phyloP scores from a whole-genome alignment of 768 basidiomycete genomes.

The Psilocybe subaeruginosa region DNA sequence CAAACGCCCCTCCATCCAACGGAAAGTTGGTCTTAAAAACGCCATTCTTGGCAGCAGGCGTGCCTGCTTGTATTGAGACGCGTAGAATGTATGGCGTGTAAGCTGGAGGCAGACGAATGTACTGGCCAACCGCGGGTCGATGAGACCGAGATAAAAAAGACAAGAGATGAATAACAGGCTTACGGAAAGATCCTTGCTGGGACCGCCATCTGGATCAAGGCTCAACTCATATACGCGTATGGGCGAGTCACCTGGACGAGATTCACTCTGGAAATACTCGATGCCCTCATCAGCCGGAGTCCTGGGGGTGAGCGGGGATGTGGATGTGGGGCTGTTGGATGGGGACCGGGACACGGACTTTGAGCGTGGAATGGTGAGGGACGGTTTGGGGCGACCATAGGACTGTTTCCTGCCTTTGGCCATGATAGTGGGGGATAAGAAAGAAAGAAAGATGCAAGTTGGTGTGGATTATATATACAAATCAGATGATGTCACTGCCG shows the following conservation, averaged over 20 bases:
- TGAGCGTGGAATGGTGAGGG: constrained; percentile 32
- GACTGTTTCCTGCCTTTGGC: constrained; percentile 26
- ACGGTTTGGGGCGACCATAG: constrained; percentile 29
- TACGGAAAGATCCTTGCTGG: constrained; percentile 82
- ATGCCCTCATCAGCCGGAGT: constrained; percentile 94
- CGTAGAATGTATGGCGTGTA: constrained; percentile 87
- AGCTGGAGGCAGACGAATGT: constrained; percentile 94
- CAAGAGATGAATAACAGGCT: constrained; percentile 24
- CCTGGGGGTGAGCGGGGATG: constrained; percentile 62
- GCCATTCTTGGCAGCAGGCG: constrained; percentile 87
- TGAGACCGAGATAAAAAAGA: constrained; percentile 1
- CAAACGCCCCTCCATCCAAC: constrained; percentile 86
- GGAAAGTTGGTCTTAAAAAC: constrained; percentile 97
- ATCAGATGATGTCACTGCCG: constrained; percentile 17
- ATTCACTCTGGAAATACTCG: constrained; percentile 76
- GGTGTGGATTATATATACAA: background rate
- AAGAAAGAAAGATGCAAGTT: constrained; percentile 8
- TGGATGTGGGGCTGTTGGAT: constrained; percentile 28
- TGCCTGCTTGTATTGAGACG: constrained; percentile 90
- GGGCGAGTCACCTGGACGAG: constrained; percentile 56
- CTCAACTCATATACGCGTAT: constrained; percentile 86
- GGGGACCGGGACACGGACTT: constrained; percentile 22
- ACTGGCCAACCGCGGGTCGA: constrained; percentile 49
- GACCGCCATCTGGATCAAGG: constrained; percentile 90
- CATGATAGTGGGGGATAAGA: constrained; percentile 16